Base-by-base conservation (phyloP, 305 asterid species). In the Fraxinus paxiana region DNA sequence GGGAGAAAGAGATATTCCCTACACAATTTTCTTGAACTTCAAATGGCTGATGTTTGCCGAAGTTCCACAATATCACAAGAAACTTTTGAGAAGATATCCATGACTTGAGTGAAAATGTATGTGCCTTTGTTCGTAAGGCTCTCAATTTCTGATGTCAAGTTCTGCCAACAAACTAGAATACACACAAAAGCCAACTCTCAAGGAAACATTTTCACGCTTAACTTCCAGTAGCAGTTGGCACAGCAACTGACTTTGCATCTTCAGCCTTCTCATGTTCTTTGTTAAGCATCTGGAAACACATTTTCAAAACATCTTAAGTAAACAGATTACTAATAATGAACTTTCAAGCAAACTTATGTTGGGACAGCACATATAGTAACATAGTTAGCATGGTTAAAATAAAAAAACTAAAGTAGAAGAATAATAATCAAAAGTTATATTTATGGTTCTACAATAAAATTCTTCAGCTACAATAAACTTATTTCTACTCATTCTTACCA, bases 211-310 rank as follows among this genome's bases (percentile, higher is more conserved):
- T 1, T 15, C 10, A 46, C 3, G 38, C 83, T 89, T 84, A 89
- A 91, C 95, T 92, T 80, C 92, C 94, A 73, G 93, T 96, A 59
- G 91, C 89, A 75, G 93, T 81, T 72, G 97, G 92, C 30, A 90
- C 94, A 0, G 91, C 87, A 28, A 89, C 91, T 1, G 97, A 93
- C 88, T 94, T 94, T 0, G 92, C 88, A 51, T 94, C 97, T 81
- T 93, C 97, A 0, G 92, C 91, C 90, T 93, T 93, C 34, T 94
- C 97, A 20, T 94, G 97, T 85, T 92, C 98, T 84, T 90, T 92
- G 92, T 94, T 94, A n/a, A 94, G 94, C 95, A 94, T 90, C 98
- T 94, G 87, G 31, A 86, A 84, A 12, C 78, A 59, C 67, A 35
- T 75, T 48, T 18, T 12, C 71, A 41, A 63, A 63, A n/a, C 61